Base-by-base conservation (phyloP, 768 basidiomycete genomes). In the Lactarius quietus region DNA sequence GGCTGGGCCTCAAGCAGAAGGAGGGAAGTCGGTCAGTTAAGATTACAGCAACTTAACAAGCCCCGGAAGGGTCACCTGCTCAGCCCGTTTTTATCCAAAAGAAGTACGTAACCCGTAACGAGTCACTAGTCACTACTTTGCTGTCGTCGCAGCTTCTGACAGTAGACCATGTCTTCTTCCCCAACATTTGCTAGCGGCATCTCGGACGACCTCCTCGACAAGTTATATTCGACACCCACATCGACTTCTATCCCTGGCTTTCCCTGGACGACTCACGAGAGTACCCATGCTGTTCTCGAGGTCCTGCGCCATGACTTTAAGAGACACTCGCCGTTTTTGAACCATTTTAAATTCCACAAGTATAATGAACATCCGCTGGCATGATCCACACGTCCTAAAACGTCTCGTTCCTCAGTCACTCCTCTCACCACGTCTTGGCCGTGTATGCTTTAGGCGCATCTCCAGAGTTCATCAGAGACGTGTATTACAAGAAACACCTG, bases 391-490 rank as follows among this genome's bases (percentile, higher is more conserved):
- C 20, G 6, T 31, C 41, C 38, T 43, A 18, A 23, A 20, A 12
- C 9, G 23, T 31, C 17, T 57, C 39, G 38, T 48, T 48, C 8
- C 23, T 51, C 63, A 84, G 83, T 64, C 88, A 89, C 73, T 74
- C 82, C 43, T 75, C 83, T 5, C 86, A 88, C 66, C 84, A 83
- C 35, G 68, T 83, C 28, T 73, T 87, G 41, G 85, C 86, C 8
- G 78, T 85, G 1, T 90, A 84, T 78, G 78, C 80, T 0, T 72
- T 91, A 20, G 89, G 89, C 2, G 88, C 81, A 0, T 73, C 78
- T 12, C 72, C 72, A 2, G 65, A 72, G 14, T 69, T 82, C 36
- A 71, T 83, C 2, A 72, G 78, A 36, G 79, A 76, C 3, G 81
- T 78, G 1, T 83, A 82, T 66, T 67, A 74, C 2, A 76, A 71